These are phyloP conservation scores for Paspalum vaginatum DNA, from an alignment of 176 grass and related monocot genomes.

Conservation along the genomic window DNA sequence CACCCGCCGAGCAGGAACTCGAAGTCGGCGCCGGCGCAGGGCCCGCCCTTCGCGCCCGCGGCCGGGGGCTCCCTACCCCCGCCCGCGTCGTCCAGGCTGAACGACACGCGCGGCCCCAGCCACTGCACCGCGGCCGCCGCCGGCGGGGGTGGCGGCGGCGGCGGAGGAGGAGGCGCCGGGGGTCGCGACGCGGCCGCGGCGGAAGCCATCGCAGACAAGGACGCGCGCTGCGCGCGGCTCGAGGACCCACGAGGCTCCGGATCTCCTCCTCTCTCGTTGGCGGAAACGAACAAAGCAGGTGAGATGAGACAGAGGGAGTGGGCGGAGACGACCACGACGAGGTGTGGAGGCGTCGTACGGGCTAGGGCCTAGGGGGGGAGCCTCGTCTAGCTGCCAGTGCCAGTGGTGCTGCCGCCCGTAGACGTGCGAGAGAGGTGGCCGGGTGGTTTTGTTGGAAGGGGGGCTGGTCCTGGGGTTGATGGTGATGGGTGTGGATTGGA, in stretches of 20 bases:
- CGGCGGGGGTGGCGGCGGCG: background rate
- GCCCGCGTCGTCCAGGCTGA: conserved; percentile 65
- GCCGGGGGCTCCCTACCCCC: background rate
- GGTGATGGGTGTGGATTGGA: conserved; percentile 18
- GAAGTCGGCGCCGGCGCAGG: conserved; percentile 53
- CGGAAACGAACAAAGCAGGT: conserved; percentile 24
- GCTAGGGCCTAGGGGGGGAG: background rate
- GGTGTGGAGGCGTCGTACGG: background rate
- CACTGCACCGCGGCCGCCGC: conserved; percentile 41
- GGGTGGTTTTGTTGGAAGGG: background rate
- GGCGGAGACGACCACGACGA: too few relatives aligned
- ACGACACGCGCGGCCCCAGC: conserved; percentile 79
- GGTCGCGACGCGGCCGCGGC: conserved; percentile 57
- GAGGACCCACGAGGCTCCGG: background rate
- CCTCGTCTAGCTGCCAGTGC: background rate
- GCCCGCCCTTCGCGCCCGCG: conserved; percentile 27
- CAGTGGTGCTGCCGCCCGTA: too few relatives aligned
- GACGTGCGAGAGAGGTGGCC: too few relatives aligned
- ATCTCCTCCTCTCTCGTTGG: background rate
- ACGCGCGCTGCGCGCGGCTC: too few relatives aligned
- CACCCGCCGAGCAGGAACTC: conserved; percentile 75
- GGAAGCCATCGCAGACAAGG: conserved; percentile 32
- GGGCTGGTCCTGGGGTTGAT: too few relatives aligned
- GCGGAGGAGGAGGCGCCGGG: conserved; percentile 41
- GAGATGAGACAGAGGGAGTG: background rate